Percentiles rank a stretch among this genome's conserved stretches.
Evolutionary conservation across 192 early-diverging fungal genomes (phyloP).

Genomic region (Geranomyces variabilis): DNA sequence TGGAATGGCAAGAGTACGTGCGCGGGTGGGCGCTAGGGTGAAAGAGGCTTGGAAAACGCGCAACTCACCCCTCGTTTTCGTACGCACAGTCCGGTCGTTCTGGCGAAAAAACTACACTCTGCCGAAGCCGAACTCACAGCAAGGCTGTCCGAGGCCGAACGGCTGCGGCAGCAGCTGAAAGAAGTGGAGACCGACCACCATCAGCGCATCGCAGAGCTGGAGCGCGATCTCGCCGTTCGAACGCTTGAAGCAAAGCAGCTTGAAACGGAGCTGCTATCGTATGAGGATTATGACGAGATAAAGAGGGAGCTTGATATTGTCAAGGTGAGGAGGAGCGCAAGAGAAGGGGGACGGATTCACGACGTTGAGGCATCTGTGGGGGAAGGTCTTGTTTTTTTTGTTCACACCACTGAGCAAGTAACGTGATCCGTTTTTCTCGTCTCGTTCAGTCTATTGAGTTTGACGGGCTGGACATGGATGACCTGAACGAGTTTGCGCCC

Average conservation of each 20-base stretch:
- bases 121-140: conserved; percentile 43
- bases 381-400: not conserved
- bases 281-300: conserved; percentile 84
- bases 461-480: conserved; percentile 11
- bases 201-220: conserved; percentile 52
- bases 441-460: conserved; percentile 40
- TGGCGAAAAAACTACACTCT: conserved; percentile 9
- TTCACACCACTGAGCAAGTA: not conserved
- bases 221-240: conserved; percentile 45
- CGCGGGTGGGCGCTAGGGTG: no score
- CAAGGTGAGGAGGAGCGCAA: conserved; percentile 52
- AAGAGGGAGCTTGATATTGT: conserved; percentile 84
- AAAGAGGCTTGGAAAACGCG: no score
- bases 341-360: not conserved
- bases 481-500: not conserved
- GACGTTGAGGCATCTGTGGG: no score
- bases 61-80: no score
- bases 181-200: conserved; percentile 42
- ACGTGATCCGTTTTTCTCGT: not conserved
- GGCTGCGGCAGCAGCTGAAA: conserved; percentile 43
- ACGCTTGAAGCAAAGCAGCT: conserved; percentile 35
- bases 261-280: conserved; percentile 55
- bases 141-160: conserved; percentile 50
- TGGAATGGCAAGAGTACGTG: conserved; percentile 35
- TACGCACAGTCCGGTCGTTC: conserved; percentile 6